Conservation (phyloP, 495 filamentous ascomycete species). For the Penicillium diatomitis region DNA sequence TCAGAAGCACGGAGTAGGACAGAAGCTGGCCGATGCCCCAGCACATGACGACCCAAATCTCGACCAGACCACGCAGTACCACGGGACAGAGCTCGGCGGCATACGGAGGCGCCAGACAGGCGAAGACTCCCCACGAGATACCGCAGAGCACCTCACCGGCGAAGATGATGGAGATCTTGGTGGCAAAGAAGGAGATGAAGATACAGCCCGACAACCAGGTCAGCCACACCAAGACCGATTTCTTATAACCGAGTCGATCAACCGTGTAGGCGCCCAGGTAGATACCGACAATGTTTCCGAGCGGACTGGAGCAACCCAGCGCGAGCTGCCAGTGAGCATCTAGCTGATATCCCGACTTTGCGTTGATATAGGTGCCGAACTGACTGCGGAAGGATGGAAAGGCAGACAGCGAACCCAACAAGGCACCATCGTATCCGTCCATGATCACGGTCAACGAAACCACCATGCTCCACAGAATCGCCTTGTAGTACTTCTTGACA, state of each 20-base stretch:
- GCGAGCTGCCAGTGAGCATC: slow-evolving; percentile 43
- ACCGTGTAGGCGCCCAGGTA: slow-evolving; percentile 64
- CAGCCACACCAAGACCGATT: neutral
- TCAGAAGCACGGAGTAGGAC: slow-evolving; percentile 55
- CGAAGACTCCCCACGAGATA: slow-evolving; percentile 70
- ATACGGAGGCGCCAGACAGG: slow-evolving; percentile 64
- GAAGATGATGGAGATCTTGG: slow-evolving; percentile 34
- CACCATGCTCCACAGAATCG: slow-evolving; percentile 39
- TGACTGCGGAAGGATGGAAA: slow-evolving; percentile 48
- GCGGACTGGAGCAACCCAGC: slow-evolving; percentile 45
- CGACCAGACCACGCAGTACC: slow-evolving; percentile 56
- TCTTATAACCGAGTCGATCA: slow-evolving; percentile 27
- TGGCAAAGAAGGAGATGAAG: neutral
- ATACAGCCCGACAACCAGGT: neutral
- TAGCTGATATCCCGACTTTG: slow-evolving; percentile 17
- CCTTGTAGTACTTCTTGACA: slow-evolving; percentile 41
- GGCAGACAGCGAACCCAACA: slow-evolving; percentile 36
- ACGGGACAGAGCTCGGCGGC: slow-evolving; percentile 67
- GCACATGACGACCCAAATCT: slow-evolving; percentile 67
- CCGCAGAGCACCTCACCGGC: slow-evolving; percentile 63
- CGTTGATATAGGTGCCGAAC: slow-evolving; percentile 39
- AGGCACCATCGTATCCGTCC: slow-evolving; percentile 43
- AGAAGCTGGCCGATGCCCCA: slow-evolving; percentile 69
- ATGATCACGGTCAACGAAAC: slow-evolving; percentile 40
- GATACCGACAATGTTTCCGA: slow-evolving; percentile 50